Percentiles rank a stretch among this genome's conserved stretches.
phyloP scores from a whole-genome alignment of 1,284 basidiomycete genomes.

The Ustilago nuda region DNA sequence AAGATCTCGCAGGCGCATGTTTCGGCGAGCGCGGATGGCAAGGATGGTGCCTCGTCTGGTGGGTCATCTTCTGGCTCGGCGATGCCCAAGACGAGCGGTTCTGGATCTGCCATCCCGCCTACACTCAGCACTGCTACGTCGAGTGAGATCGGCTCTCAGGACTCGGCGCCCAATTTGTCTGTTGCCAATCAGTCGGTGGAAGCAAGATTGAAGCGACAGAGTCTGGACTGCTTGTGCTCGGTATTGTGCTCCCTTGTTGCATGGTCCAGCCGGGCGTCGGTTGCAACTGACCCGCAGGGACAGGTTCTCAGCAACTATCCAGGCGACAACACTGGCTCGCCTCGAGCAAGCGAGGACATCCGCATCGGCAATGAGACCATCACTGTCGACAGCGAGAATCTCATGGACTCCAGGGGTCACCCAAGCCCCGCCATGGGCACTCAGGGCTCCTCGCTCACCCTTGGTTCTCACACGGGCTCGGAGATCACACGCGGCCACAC shows the following conservation, averaged over 20 bases:
- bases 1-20: slow-evolving; percentile 62
- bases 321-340: slow-evolving; percentile 37
- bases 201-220: slow-evolving; percentile 65
- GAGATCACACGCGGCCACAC: slow-evolving; percentile 36
- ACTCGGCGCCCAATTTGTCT: slow-evolving; percentile 23
- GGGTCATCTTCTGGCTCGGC: slow-evolving; percentile 4
- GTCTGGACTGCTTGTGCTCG: slow-evolving; percentile 66
- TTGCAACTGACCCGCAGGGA: slow-evolving; percentile 23
- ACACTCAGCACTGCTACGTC: slow-evolving; percentile 50
- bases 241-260: slow-evolving; percentile 66
- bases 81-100: slow-evolving; percentile 24
- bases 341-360: slow-evolving; percentile 49
- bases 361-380: slow-evolving; percentile 56
- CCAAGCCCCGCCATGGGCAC: slow-evolving; percentile 20
- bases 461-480: slow-evolving; percentile 11
- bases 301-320: slow-evolving; percentile 19
- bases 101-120: slow-evolving; percentile 51
- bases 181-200: slow-evolving; percentile 57
- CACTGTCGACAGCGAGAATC: slow-evolving; percentile 46
- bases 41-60: slow-evolving; percentile 31
- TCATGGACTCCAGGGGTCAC: slow-evolving; percentile 41
- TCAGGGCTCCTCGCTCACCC: slow-evolving; percentile 8
- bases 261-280: slow-evolving; percentile 57
- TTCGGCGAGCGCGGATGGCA: slow-evolving; percentile 33
- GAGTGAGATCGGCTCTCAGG: slow-evolving; percentile 24